Evolutionary conservation across 805 yeast genomes (phyloP).

Genomic region (Yarrowia yakushimensis): DNA sequence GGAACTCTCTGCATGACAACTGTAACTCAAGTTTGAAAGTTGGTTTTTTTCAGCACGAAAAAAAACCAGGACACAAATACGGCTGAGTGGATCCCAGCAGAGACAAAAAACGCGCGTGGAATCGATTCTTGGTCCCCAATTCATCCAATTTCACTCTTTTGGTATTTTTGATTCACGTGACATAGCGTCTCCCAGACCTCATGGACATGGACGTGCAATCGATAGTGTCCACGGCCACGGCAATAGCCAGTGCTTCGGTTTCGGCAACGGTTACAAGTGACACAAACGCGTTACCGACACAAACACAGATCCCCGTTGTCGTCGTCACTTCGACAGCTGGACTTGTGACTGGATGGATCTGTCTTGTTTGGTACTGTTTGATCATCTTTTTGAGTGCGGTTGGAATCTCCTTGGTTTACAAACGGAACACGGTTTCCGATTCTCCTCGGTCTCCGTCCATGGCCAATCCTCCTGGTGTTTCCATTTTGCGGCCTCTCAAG

Average conservation of each 20-base stretch:
- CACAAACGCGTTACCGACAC: background rate
- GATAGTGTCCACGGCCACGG: background rate
- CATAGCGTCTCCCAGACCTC: background rate
- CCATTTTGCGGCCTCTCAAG: conserved; percentile 76
- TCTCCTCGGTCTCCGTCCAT: background rate
- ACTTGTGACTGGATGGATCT: background rate
- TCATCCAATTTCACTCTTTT: too few species aligned
- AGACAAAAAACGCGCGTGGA: background rate
- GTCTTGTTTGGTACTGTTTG: background rate
- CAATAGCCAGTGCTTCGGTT: background rate
- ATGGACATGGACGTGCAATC: background rate
- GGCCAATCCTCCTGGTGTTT: conserved; percentile 49
- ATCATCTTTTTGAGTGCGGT: conserved; percentile 9
- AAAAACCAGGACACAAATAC: background rate
- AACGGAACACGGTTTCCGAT: background rate
- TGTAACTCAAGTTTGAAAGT: background rate
- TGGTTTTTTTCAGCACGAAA: background rate
- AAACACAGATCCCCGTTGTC: background rate
- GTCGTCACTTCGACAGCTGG: background rate
- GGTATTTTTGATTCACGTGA: background rate
- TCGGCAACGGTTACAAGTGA: background rate
- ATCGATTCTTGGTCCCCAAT: too few species aligned
- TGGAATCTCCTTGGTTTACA: conserved; percentile 13
- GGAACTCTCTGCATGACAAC: conserved; percentile 1
- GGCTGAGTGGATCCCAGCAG: background rate